A percentile compares a stretch with the other conserved stretches of the same genome.
Conservation (phyloP, 192 early-diverging fungal species). For the Piromyces finnis region DNA sequence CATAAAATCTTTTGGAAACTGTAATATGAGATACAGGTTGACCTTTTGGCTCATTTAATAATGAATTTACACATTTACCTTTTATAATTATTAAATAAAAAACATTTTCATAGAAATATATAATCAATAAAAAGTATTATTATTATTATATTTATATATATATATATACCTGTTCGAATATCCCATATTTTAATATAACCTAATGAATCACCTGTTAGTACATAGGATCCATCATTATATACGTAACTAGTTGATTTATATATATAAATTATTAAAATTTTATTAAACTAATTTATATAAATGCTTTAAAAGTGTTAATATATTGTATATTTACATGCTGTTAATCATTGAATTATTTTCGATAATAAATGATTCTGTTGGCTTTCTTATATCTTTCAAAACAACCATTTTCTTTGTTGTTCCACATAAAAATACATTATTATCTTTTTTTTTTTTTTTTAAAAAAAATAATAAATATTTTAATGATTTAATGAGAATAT, state of each 20-base stretch:
- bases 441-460: no score
- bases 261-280: no score
- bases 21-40: conserved; percentile 66
- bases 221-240: conserved; percentile 46
- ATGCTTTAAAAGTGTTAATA: no score
- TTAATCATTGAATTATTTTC: conserved; percentile 69
- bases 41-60: conserved; percentile 40
- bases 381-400: conserved; percentile 41
- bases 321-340: conserved; percentile 27
- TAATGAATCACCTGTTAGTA: conserved; percentile 64
- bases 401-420: conserved; percentile 54
- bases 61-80: conserved; percentile 34
- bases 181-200: conserved; percentile 93
- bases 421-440: conserved; percentile 54
- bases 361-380: conserved; percentile 8
- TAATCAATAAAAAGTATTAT: no score
- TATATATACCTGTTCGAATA: conserved; percentile 41
- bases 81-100: neutral
- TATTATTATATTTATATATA: no score
- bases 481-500: no score
- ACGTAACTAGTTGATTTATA: no score
- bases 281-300: no score
- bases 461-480: no score
- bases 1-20: conserved; percentile 11
- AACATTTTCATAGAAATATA: no score